Evolutionary conservation across 2,329 filamentous ascomycete genomes (phyloP).

Genomic region (Calonectria naviculata): DNA sequence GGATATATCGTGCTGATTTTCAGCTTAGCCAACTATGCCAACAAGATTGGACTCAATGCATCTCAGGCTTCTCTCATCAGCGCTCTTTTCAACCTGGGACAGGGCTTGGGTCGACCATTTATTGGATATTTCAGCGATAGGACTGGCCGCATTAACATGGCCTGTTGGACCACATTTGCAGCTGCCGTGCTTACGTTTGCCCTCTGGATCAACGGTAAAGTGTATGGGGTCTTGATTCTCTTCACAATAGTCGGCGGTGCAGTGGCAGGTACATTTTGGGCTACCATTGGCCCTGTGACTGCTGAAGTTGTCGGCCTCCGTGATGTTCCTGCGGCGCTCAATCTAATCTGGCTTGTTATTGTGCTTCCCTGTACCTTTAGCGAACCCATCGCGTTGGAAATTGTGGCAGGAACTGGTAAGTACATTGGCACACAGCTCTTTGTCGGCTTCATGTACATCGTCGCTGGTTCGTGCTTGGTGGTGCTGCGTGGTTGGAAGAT

Average conservation of each 20-base stretch:
- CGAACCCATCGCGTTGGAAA: constrained; percentile 71
- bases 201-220: constrained; percentile 77
- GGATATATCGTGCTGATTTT: constrained; percentile 84
- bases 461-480: constrained; percentile 50
- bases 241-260: constrained; percentile 78
- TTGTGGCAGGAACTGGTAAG: constrained; percentile 56
- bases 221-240: constrained; percentile 75
- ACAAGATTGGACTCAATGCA: constrained; percentile 73
- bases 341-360: constrained; percentile 78
- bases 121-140: constrained; percentile 80
- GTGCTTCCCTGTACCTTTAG: constrained; percentile 77
- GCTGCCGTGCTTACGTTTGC: constrained; percentile 74
- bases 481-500: constrained; percentile 53
- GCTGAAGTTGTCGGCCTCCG: constrained; percentile 80
- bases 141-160: constrained; percentile 80
- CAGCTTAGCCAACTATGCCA: constrained; percentile 78
- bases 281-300: constrained; percentile 74
- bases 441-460: constrained; percentile 69
- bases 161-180: constrained; percentile 71
- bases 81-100: constrained; percentile 77
- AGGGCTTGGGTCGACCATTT: constrained; percentile 75
- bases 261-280: constrained; percentile 79
- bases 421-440: constrained; percentile 69
- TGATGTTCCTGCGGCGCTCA: constrained; percentile 74
- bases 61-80: constrained; percentile 77